Base-by-base conservation (phyloP, 129 eudicot genomes). In the Cynara cardunculus region DNA sequence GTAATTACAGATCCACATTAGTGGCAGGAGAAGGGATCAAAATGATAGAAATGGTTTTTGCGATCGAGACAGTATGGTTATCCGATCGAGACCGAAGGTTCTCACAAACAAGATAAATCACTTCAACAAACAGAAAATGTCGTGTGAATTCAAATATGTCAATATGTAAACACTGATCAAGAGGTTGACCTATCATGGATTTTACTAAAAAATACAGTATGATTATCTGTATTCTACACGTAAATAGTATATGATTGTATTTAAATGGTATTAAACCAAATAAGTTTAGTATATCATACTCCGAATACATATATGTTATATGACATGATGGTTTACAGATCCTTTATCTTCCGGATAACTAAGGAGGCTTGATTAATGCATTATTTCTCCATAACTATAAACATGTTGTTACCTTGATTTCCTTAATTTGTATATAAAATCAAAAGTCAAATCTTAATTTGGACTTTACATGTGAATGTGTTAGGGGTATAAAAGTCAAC, bases 391-490 rank as follows among this genome's bases (percentile, higher is more conserved):
- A 41, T 11, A 9, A 37, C 13, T 8, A 41, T 41, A 41, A 16
- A 41, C 62, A 53, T 53, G 62, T 53, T 53, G 18, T 18, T 53
- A 53, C 18, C 62, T 53, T 7, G 62, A 18, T 53, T 13, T 53
- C 22, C 21, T 18, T 5, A 16, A 14, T 4, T 53, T 53, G 1
- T 53, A 53, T 46, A 46, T 46, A 53, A 59, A 31, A 70, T 11
- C 2, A 27, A 65, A 65, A 73, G 84, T 81, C 80, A 81, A 73
- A 73, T 21, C 78, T 61, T 25, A 61, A 65, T 73, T 61, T 61
- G 41, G 4, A 26, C 46, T 68, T 73, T 68, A 41, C 75, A 73
- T 39, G 74, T 39, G 74, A 35, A 34, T 71, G 7, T 25, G 49
- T 24, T 25, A 21, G 24, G 71, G 64, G 13, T 16, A 24, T 7